Evolutionary conservation across 176 grass and related monocot genomes (phyloP).

Genomic region (Triticum dicoccoides): DNA sequence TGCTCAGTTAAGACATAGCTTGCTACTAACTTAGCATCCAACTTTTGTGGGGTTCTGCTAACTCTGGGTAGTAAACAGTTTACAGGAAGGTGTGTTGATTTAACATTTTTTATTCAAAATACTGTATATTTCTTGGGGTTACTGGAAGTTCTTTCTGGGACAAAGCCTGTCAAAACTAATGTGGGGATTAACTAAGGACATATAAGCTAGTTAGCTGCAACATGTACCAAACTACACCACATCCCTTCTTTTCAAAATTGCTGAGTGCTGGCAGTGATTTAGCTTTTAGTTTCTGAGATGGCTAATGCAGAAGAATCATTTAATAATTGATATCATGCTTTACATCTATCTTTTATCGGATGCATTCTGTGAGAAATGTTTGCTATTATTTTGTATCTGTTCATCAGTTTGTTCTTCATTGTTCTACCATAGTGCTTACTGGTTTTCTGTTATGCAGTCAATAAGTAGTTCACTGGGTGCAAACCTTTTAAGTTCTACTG

Average conservation of each 20-base stretch:
- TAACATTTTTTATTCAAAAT: neutral
- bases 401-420: neutral
- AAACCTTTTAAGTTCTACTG: constrained; percentile 58
- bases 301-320: neutral
- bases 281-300: constrained; percentile 2
- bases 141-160: neutral
- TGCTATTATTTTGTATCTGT: constrained; percentile 12
- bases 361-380: neutral
- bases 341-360: constrained; percentile 27
- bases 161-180: constrained; percentile 19
- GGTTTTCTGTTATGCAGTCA: constrained; percentile 51
- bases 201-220: constrained; percentile 5
- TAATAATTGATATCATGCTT: constrained; percentile 9
- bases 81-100: neutral
- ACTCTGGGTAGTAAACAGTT: constrained; percentile 13
- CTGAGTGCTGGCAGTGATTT: neutral
- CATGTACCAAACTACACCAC: neutral
- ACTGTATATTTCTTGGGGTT: neutral
- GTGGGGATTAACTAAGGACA: neutral
- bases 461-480: constrained; percentile 65
- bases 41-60: neutral
- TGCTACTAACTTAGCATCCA: constrained; percentile 7
- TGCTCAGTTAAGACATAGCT: constrained; percentile 9
- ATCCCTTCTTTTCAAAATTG: neutral
- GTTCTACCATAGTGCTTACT: constrained; percentile 23